phyloP scores from a whole-genome alignment of 2,329 filamentous ascomycete genomes.

The Orbilia ellipsospora region DNA sequence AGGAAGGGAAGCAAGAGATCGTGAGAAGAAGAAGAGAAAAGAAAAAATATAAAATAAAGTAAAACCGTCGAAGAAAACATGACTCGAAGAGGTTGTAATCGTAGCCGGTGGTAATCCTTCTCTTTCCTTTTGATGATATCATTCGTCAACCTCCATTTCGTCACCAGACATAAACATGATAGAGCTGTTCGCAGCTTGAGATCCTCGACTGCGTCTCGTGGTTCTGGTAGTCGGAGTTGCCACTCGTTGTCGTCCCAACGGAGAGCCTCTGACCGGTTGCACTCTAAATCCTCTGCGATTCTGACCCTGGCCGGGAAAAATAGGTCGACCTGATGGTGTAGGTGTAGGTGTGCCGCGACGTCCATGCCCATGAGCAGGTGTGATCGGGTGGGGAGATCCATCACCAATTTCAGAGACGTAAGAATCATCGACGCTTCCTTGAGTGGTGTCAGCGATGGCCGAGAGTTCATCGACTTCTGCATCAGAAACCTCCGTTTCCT shows the following conservation, averaged over 20 bases:
- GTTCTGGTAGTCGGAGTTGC: conserved; percentile 28
- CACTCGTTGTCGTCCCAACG: conserved; percentile 21
- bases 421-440: conserved; percentile 44
- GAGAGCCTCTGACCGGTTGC: conserved; percentile 26
- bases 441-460: conserved; percentile 51
- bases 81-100: too few relatives aligned
- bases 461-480: conserved; percentile 59
- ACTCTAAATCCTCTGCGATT: conserved; percentile 23
- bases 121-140: neutral
- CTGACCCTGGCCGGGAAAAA: conserved; percentile 11
- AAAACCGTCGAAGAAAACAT: too few relatives aligned
- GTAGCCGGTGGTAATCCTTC: too few relatives aligned
- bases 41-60: too few relatives aligned
- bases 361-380: conserved; percentile 22
- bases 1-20: too few relatives aligned
- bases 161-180: conserved; percentile 52
- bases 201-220: conserved; percentile 17
- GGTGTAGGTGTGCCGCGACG: conserved; percentile 36
- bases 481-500: conserved; percentile 56
- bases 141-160: conserved; percentile 53
- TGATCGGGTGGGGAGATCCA: conserved; percentile 39
- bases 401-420: conserved; percentile 45
- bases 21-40: too few relatives aligned
- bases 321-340: conserved; percentile 12
- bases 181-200: conserved; percentile 37